Base-by-base conservation (phyloP, 2,329 filamentous ascomycete genomes). In the Aspergillus novoparasiticus region DNA sequence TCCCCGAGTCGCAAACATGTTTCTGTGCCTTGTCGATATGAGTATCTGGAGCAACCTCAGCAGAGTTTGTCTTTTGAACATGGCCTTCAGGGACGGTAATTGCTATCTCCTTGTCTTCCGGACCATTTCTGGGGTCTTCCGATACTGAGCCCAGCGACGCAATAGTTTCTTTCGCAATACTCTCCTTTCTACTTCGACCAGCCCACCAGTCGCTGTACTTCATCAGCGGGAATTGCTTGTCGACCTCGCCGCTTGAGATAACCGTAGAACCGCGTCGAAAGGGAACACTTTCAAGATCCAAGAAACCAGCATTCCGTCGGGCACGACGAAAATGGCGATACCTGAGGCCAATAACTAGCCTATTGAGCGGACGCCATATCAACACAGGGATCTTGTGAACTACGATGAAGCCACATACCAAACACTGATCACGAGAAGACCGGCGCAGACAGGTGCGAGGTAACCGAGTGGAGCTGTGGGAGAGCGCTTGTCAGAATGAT, bases 371-470 rank as follows among this genome's bases (percentile, higher is more conserved):
- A 36, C 26, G 23, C n/a, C 23, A 26, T 14, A 23, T 10, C 41
- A 26, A 32, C 9, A 51, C 9, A 12, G 11, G 30, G 2, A 34
- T 36, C 19, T 36, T 26, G 59, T 11, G 32, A 58, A 58, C 54
- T 54, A 30, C 48, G 41, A 32, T 21, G 12, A 16, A 28, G 36
- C 16, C 12, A 60, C 58, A 53, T 67, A 69, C 68, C 66, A 69
- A 46, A 64, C 58, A 23, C 58, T 58, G 23, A 69, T 54, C 39
- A 68, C 64, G 36, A 68, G 58, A 14, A 69, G 30, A 23, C 66
- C 63, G 10, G 68, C 61, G 23, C 63, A 65, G 36, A 68, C 54
- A 4, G 68, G 66, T 19, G 68, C 68, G 3, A 69, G 58, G 34
- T 67, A 69, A 21, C 66, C 66, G 41, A 69, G 58, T 8, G 66